A percentile compares a stretch with the other conserved stretches of the same genome.
phyloP scores from a whole-genome alignment of 2,329 filamentous ascomycete species.

The Aspergillus arachidicola region DNA sequence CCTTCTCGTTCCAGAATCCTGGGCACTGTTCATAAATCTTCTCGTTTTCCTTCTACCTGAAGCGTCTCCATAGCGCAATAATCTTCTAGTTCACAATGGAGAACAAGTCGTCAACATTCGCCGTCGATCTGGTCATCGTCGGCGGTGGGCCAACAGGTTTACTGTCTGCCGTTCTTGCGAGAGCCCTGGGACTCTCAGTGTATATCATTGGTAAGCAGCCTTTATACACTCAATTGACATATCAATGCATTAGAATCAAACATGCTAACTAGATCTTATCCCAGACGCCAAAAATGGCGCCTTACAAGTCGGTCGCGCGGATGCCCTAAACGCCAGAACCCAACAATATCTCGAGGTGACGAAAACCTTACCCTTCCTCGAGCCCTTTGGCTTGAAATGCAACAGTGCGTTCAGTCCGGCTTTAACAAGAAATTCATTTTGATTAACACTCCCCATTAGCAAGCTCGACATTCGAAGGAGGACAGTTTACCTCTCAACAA shows the following conservation, averaged over 20 bases:
- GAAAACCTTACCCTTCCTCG: background rate
- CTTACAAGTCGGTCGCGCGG: slow-evolving; percentile 1
- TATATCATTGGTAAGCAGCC: background rate
- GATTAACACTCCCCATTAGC: background rate
- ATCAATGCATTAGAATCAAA: background rate
- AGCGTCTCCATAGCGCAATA: background rate
- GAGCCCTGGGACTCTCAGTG: slow-evolving; percentile 1
- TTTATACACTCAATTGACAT: background rate
- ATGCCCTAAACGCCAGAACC: slow-evolving; percentile 6
- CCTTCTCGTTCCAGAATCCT: background rate
- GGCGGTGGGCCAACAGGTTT: slow-evolving; percentile 5
- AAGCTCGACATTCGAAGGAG: slow-evolving; percentile 10
- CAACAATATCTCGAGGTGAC: slow-evolving; percentile 7
- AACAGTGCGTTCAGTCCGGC: background rate
- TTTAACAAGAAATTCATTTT: background rate
- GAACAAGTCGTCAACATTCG: background rate
- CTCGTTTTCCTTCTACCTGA: background rate
- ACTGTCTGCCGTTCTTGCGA: background rate
- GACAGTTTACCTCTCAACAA: slow-evolving; percentile 9
- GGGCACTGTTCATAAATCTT: background rate
- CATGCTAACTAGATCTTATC: background rate
- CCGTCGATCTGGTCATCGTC: background rate
- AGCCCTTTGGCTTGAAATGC: slow-evolving; percentile 3
- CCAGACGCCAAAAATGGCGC: slow-evolving; percentile 5
- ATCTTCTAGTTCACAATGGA: background rate